These are phyloP conservation scores for Candida anutae DNA, from an alignment of 1,139 yeast species.

Conservation along the genomic window DNA sequence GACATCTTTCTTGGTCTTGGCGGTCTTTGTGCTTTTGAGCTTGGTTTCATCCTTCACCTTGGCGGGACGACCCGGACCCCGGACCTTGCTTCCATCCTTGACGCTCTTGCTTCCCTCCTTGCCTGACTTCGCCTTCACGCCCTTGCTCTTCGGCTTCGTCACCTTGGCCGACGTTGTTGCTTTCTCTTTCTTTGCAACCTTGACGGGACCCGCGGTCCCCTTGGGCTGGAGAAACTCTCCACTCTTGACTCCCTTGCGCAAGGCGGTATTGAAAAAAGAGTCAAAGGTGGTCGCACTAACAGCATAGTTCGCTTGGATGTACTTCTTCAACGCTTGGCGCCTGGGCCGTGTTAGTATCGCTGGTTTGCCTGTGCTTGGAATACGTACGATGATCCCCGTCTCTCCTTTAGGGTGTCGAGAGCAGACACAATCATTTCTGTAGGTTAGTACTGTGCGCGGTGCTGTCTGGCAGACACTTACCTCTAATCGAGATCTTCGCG, in stretches of 20 bases:
- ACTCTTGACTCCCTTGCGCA: constrained; percentile 71
- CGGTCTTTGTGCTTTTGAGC: constrained; percentile 11
- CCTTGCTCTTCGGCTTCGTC: too few species aligned
- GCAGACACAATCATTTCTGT: constrained; percentile 75
- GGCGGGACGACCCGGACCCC: too few species aligned
- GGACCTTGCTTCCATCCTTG: constrained; percentile 11
- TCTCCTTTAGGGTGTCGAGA: constrained; percentile 61
- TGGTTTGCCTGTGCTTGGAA: too few species aligned
- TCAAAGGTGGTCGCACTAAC: constrained; percentile 62
- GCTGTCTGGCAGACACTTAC: constrained; percentile 22
- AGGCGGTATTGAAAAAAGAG: constrained; percentile 66
- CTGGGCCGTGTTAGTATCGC: constrained; percentile 14
- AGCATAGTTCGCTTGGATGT: constrained; percentile 55
- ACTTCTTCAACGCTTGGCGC: constrained; percentile 72
- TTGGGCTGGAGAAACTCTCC: constrained; percentile 83
- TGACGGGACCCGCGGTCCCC: constrained; percentile 76
- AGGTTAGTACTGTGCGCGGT: constrained; percentile 4
- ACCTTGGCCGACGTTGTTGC: constrained; percentile 14
- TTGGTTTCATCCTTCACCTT: constrained; percentile 10
- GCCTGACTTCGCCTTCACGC: too few species aligned
- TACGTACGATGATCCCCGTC: constrained; percentile 72
- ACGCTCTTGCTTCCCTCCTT: constrained; percentile 6
- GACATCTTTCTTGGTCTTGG: constrained; percentile 10
- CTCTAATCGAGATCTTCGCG: constrained; percentile 42
- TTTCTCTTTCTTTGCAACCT: constrained; percentile 43